Percentiles rank a stretch among this genome's conserved stretches.
Conservation (phyloP, 2,329 filamentous ascomycete species). For the Phaeosphaeriaceae sp. region DNA sequence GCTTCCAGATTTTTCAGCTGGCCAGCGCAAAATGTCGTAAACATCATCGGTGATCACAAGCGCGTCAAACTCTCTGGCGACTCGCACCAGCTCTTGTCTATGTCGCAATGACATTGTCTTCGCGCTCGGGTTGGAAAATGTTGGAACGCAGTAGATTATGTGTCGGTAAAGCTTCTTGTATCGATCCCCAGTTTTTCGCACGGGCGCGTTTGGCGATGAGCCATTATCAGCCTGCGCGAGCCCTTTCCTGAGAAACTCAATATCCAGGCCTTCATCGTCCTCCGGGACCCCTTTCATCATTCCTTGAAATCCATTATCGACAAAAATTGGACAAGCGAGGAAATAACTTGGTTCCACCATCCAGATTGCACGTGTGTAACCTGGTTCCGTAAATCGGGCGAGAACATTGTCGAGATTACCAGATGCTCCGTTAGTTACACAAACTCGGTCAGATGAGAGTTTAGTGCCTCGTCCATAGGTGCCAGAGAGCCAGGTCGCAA, state of each 20-base stretch:
- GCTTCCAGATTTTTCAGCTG: slow-evolving; percentile 65
- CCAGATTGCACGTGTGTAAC: slow-evolving; percentile 76
- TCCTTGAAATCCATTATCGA: slow-evolving; percentile 74
- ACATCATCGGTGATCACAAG: slow-evolving; percentile 70
- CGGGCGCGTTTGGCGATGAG: slow-evolving; percentile 42
- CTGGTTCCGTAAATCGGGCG: slow-evolving; percentile 77
- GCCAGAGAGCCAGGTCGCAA: slow-evolving; percentile 70
- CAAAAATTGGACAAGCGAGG: slow-evolving; percentile 77
- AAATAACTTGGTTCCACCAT: slow-evolving; percentile 81
- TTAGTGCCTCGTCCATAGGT: slow-evolving; percentile 60
- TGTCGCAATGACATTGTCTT: slow-evolving; percentile 75
- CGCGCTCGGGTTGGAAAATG: slow-evolving; percentile 83
- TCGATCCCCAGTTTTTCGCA: slow-evolving; percentile 61
- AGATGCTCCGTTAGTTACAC: slow-evolving; percentile 80
- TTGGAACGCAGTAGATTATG: slow-evolving; percentile 83
- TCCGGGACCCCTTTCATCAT: slow-evolving; percentile 74
- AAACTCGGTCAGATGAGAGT: slow-evolving; percentile 65
- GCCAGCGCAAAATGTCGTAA: slow-evolving; percentile 74
- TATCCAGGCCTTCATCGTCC: slow-evolving; percentile 75
- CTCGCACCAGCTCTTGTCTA: slow-evolving; percentile 68
- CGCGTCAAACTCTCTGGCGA: slow-evolving; percentile 78
- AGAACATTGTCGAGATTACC: slow-evolving; percentile 78
- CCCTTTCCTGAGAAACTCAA: slow-evolving; percentile 61
- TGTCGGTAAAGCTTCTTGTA: slow-evolving; percentile 79
- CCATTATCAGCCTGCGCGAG: slow-evolving; percentile 14